phyloP scores from a whole-genome alignment of 805 yeast species.

The Candida nonsorbophila region DNA sequence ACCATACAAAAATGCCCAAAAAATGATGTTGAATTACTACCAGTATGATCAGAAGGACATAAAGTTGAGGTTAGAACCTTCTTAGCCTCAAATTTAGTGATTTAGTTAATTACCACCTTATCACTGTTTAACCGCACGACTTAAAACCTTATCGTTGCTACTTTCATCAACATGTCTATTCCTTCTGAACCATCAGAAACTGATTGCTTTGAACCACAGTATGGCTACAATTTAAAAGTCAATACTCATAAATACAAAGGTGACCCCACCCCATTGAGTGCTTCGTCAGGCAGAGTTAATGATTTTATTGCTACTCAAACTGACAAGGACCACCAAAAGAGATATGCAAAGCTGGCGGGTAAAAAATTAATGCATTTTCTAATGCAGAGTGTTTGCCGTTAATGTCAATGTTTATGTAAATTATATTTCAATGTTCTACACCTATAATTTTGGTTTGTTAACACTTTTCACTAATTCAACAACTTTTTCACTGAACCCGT shows the following conservation, averaged over 20 bases:
- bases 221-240: constrained; percentile 26
- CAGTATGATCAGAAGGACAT: too few species aligned
- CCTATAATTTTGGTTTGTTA: background rate
- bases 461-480: constrained; percentile 11
- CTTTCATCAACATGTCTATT: constrained; percentile 9
- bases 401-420: constrained; percentile 1
- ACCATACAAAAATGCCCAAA: constrained; percentile 2
- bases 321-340: constrained; percentile 28
- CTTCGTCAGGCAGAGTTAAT: constrained; percentile 18
- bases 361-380: constrained; percentile 15
- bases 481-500: constrained; percentile 53
- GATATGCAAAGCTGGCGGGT: constrained; percentile 24
- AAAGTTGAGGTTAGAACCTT: too few species aligned
- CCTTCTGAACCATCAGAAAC: constrained; percentile 26
- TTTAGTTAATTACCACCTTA: background rate
- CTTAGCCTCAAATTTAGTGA: background rate
- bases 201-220: constrained; percentile 19
- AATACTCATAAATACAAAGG: constrained; percentile 26
- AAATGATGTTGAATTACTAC: too few species aligned
- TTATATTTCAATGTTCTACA: background rate
- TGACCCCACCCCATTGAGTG: constrained; percentile 27
- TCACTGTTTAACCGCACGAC: constrained; percentile 1
- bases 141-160: constrained; percentile 1
- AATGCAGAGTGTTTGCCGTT: constrained; percentile 15
- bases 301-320: constrained; percentile 22